Base-by-base conservation (phyloP, 2,329 filamentous ascomycete species). In the Clathrospora elynae region DNA sequence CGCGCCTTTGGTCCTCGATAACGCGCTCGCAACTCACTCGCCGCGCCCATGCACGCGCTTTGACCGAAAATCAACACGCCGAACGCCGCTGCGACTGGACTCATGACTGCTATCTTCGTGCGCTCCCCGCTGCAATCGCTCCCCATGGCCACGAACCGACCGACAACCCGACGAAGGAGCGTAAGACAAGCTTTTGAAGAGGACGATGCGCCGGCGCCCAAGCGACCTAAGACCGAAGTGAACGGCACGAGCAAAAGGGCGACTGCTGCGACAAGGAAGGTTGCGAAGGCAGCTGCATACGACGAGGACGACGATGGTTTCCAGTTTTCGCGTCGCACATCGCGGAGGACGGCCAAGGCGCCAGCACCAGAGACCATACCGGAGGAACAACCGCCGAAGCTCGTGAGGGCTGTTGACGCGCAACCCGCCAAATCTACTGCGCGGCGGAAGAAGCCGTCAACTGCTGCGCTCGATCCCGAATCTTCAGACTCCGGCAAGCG, bases 291-390 rank as follows among this genome's bases (percentile, higher is more conserved):
- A 35, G 65, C 68, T 62, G 73, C 72, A 36, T 75, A 75, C 47
- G 70, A 73, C 13, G 73, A 77, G 55, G 63, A 74, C 22, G 74
- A 73, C 40, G 75, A 76, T 41, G 76, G 68, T 19, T 78, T 78
- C 53, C 64, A 71, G 28, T 78, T 78, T 46, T 70, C 72, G 45
- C 73, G 75, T 37, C 62, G 66, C 33, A 66, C 62, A 3, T 64
- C 67, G 20, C 53, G 55, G 28, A 64, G 64, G 48, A 66, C 65
- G 16, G 64, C 69, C 12, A 73, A 72, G 46, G 51, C 55, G 25
- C 38, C 55, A 3, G 44, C 48, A 31, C 57, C 66, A 18, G 61
- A 64, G 40, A 51, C 64, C 26, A 59, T 64, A 54, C 62, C 61
- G 14, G 64, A 65, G 44, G 59, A 62, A 18, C 51, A 53, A 17